A percentile compares a stretch with the other conserved stretches of the same genome.
phyloP scores from a whole-genome alignment of 352 stramenopile species.

The Pythium insidiosum region DNA sequence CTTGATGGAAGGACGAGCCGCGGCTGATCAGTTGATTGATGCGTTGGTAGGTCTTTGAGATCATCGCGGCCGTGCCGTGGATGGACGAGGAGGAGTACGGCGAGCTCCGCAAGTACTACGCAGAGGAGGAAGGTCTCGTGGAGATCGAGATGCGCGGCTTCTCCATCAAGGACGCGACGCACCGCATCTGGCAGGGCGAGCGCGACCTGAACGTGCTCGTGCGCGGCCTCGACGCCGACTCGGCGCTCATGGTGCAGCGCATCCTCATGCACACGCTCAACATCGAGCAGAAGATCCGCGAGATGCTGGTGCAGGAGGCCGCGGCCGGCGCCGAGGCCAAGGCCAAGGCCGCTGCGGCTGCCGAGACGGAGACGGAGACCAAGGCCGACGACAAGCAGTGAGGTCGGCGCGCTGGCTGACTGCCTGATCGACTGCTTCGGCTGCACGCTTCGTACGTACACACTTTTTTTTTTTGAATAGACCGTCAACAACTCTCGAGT shows the following conservation, averaged over 20 bases:
- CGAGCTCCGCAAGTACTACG: conserved; percentile 49
- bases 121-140: conserved; percentile 46
- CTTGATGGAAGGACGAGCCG: too few species aligned
- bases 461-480: too few species aligned
- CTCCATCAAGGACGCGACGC: conserved; percentile 38
- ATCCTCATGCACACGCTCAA: conserved; percentile 62
- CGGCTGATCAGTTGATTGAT: background rate
- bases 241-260: conserved; percentile 58
- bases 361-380: background rate
- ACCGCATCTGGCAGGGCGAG: conserved; percentile 61
- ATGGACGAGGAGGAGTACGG: conserved; percentile 63
- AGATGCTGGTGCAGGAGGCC: conserved; percentile 24
- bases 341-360: background rate
- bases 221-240: conserved; percentile 42
- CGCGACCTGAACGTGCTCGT: conserved; percentile 43
- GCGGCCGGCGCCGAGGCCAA: background rate
- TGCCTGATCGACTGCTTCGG: too few species aligned
- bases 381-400: conserved; percentile 4
- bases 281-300: conserved; percentile 54
- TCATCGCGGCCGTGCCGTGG: conserved; percentile 60
- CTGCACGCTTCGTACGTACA: too few species aligned
- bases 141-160: conserved; percentile 53
- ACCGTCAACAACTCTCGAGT: too few species aligned
- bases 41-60: conserved; percentile 28
- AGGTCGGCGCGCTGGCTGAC: too few species aligned